Base-by-base conservation (phyloP, 495 filamentous ascomycete genomes). In the Penicillium argentinense region DNA sequence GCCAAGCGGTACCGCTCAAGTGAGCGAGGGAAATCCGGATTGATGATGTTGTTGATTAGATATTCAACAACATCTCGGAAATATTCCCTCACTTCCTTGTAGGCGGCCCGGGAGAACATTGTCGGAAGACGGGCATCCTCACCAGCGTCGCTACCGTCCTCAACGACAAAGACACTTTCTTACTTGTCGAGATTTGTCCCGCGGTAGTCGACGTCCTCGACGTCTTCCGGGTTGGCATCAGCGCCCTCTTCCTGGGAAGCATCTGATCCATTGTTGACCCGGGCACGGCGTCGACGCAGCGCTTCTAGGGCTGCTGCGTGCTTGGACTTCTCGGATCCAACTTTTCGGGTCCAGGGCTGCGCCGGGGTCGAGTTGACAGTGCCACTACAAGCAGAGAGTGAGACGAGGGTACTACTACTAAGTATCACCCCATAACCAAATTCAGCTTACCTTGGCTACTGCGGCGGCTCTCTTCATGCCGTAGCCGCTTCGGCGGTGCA, bases 51-150 rank as follows among this genome's bases (percentile, higher is more conserved):
- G 43, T 83, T 81, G 2, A 95, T 82, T 64, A 92, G 83, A 88
- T 88, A 95, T 62, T 89, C 86, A 1, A 96, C 72, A 0, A 80
- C 87, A 53, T 84, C 79, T 28, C 81, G 81, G 68, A 96, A 95
- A 46, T 91, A 83, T 23, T 89, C 84, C 42, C 85, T 84, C 0
- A 84, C 62, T 30, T 88, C 83, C 49, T 83, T 84, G 51, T 85
- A 80, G 0, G 79, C 73, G 38, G 85, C 77, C 9, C 71, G 60
- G 2, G 82, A 87, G 57, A 89, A 90, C 3, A 72, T 73, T 12
- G 66, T 73, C 0, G 84, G 87, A 5, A 76, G n/a, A n/a, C n/a
- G n/a, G n/a, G n/a, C n/a, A n/a, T n/a, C 80, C 3, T 88, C 88
- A 1, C 91, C 47, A n/a, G 69, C 69, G 7, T 68, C 74, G 9